Base-by-base conservation (phyloP, 1,284 basidiomycete species). In the Papiliotrema terrestris region DNA sequence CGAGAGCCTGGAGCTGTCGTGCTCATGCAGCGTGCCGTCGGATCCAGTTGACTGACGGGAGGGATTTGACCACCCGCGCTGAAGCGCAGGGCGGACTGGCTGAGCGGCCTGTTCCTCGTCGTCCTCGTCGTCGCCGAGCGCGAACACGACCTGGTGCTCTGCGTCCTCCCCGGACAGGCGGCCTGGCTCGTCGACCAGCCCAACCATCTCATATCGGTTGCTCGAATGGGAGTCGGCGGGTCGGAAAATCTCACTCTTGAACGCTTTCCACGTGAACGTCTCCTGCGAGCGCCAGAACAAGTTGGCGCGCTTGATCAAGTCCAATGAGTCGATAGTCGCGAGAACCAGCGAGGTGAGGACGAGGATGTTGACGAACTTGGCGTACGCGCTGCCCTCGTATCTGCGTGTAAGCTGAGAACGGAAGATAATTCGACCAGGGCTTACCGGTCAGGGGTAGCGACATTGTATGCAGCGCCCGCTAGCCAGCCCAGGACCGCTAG, bases 11-110 rank as follows among this genome's bases (percentile, higher is more conserved):
- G 75, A 62, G 1, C 71, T 46, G 39, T 83, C 83, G 49, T 83
- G 81, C n/a, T n/a, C n/a, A n/a, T n/a, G n/a, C 2, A 89, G 77
- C 0, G 84, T 86, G 49, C 86, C 84, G n/a, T 87, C 82, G 0
- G 86, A 89, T 52, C 82, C 82, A 22, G 67, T 74, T 41, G 53
- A 80, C 67, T 43, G 64, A 61, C 54, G 63, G 58, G 19, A 81
- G 78, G 19, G 81, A 80, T 79, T 77, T 1, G 68, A 51, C 53
- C 51, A 57, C 35, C 59, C 50, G 32, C 57, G 56, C 20, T 54
- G 44, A 17, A 55, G 46, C n/a, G 51, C 52, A 20, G 56, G 56
- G 48, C 60, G 45, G 36, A 36, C 38, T 23, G 65, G 54, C 46
- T 56, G 49, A 23, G 52, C 36, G 5, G 36, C 43, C 37, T 57